phyloP scores from a whole-genome alignment of 1,139 yeast species.

The Debaryomyces nepalensis region DNA sequence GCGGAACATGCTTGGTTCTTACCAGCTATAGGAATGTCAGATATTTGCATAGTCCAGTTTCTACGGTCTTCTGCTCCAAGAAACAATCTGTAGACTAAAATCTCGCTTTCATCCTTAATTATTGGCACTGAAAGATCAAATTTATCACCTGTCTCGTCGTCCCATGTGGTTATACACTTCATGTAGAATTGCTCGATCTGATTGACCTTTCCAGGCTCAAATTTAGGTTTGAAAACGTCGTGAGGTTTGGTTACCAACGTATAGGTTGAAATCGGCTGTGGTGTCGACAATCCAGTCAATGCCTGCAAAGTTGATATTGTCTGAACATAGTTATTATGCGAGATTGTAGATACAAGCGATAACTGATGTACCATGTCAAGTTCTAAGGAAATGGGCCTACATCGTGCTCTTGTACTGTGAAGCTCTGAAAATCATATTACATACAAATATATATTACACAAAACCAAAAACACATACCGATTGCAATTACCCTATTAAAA shows the following conservation, averaged over 20 bases:
- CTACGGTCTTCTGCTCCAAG: constrained; percentile 34
- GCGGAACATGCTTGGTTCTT: constrained; percentile 62
- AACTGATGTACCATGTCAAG: constrained; percentile 48
- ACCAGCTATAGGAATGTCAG: constrained; percentile 90
- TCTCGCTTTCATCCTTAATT: constrained; percentile 22
- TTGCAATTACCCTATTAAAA: constrained; percentile 1
- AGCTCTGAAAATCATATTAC: constrained; percentile 2
- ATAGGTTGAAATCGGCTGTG: constrained; percentile 48
- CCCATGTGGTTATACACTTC: constrained; percentile 52
- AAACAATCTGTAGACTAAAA: constrained; percentile 37
- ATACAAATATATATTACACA: constrained; percentile 7
- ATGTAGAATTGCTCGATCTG: constrained; percentile 53
- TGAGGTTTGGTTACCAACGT: constrained; percentile 50
- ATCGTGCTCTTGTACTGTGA: neutral
- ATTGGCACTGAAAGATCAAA: constrained; percentile 37
- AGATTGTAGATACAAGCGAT: constrained; percentile 45
- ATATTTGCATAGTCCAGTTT: constrained; percentile 68
- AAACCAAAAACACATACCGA: constrained; percentile 1
- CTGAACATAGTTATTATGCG: constrained; percentile 47
- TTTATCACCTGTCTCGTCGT: constrained; percentile 26
- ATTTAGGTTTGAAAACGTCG: constrained; percentile 49
- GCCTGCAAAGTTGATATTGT: constrained; percentile 52
- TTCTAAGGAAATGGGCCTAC: neutral
- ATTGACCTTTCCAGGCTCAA: constrained; percentile 55
- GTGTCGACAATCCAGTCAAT: constrained; percentile 44